Evolutionary conservation across 768 basidiomycete genomes (phyloP).

Genomic region (Russula foetens): DNA sequence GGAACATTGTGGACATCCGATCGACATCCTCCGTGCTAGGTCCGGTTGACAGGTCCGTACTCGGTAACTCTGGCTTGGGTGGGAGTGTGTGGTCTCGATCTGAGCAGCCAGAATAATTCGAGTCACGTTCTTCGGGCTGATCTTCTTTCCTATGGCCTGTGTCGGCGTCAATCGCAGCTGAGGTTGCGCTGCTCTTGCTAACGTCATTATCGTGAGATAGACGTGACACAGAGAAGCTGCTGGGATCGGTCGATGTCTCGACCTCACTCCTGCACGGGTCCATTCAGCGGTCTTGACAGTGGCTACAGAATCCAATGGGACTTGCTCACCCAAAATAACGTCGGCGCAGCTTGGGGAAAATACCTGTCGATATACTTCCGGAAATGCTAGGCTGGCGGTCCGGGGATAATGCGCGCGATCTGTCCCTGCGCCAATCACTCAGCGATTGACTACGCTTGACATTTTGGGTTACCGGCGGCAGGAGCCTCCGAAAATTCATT

Average conservation of each 20-base stretch:
- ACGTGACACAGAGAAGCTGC: conserved; percentile 18
- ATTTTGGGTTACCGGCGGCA: not conserved
- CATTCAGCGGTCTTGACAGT: not conserved
- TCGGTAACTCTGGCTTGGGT: conserved; percentile 46
- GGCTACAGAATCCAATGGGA: not conserved
- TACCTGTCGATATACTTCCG: conserved; percentile 53
- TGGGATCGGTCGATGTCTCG: conserved; percentile 36
- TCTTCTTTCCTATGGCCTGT: conserved; percentile 20
- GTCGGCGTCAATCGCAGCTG: conserved; percentile 33
- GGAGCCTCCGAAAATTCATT: conserved; percentile 23
- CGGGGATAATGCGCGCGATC: conserved; percentile 38
- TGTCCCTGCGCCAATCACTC: conserved; percentile 38
- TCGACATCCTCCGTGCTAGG: not conserved
- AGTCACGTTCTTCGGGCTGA: conserved; percentile 20
- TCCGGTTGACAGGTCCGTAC: not conserved
- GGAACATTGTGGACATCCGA: conserved; percentile 38
- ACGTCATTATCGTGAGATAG: conserved; percentile 31
- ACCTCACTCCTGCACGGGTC: conserved; percentile 27
- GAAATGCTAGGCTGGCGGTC: conserved; percentile 65
- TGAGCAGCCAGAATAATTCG: conserved; percentile 16
- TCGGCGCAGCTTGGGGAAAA: conserved; percentile 72
- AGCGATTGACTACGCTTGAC: not conserved
- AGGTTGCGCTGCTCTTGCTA: conserved; percentile 36
- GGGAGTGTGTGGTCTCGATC: conserved; percentile 33
- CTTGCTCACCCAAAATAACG: conserved; percentile 51